Conservation (phyloP, 768 basidiomycete genomes). For the Sarcomyxa edulis region DNA sequence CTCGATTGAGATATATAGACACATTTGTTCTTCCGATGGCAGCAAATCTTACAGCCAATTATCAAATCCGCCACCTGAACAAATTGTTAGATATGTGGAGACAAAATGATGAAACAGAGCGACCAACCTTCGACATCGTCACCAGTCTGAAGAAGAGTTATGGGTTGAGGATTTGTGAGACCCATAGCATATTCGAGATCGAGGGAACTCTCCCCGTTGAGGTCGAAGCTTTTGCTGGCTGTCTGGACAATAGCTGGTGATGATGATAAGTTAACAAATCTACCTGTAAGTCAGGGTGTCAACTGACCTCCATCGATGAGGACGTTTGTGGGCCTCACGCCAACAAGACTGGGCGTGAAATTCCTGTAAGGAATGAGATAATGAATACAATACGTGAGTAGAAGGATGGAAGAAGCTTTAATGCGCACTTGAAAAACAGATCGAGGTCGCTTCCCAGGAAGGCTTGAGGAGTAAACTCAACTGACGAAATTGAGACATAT, state of each 20-base stretch:
- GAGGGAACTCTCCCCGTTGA: conserved; percentile 32
- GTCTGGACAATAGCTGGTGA: conserved; percentile 13
- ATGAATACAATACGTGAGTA: no score
- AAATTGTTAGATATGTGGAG: neutral
- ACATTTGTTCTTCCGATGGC: no score
- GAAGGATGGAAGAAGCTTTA: no score
- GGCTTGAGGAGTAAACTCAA: conserved; percentile 37
- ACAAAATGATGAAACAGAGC: conserved; percentile 13
- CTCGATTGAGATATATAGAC: no score
- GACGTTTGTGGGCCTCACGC: conserved; percentile 31
- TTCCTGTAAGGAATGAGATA: no score
- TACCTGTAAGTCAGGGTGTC: neutral
- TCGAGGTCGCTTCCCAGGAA: conserved; percentile 38
- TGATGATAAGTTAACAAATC: neutral
- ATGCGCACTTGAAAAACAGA: conserved; percentile 33
- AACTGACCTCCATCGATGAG: conserved; percentile 39
- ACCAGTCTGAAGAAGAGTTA: conserved; percentile 27
- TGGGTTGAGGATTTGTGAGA: conserved; percentile 24
- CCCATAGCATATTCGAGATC: conserved; percentile 43
- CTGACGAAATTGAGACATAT: conserved; percentile 14
- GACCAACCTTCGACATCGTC: conserved; percentile 9
- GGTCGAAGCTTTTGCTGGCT: conserved; percentile 16
- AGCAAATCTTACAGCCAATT: no score
- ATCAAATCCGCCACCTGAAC: conserved; percentile 21
- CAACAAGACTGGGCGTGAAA: conserved; percentile 33